phyloP scores from a whole-genome alignment of 495 filamentous ascomycete species.

The Hypoxylon crocopeplum region DNA sequence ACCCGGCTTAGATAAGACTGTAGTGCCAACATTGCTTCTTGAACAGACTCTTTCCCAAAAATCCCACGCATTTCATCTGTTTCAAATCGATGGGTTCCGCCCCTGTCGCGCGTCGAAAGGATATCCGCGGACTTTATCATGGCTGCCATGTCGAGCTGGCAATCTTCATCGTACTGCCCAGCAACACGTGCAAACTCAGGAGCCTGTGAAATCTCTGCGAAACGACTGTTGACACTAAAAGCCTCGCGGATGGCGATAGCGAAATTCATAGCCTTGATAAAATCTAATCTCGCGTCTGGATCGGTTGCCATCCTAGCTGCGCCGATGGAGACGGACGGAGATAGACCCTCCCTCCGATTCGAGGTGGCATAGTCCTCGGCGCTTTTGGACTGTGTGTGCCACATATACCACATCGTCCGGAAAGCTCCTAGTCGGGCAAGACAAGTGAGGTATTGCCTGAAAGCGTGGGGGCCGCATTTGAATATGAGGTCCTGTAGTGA shows the following conservation, averaged over 20 bases:
- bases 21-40: constrained; percentile 20
- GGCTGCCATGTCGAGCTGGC: constrained; percentile 25
- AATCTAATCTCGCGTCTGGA: neutral
- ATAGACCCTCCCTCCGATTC: too few relatives aligned
- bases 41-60: constrained; percentile 7
- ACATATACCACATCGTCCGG: constrained; percentile 38
- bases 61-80: constrained; percentile 2
- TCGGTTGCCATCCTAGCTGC: too few relatives aligned
- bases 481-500: too few relatives aligned
- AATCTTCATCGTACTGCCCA: constrained; percentile 11
- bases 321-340: too few relatives aligned
- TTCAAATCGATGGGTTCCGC: neutral
- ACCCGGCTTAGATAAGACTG: constrained; percentile 9
- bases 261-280: constrained; percentile 1
- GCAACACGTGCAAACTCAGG: constrained; percentile 3
- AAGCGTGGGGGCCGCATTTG: too few relatives aligned
- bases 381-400: neutral
- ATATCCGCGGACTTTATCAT: constrained; percentile 17
- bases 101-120: neutral
- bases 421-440: constrained; percentile 38
- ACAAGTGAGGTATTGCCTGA: constrained; percentile 19
- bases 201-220: neutral
- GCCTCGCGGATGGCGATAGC: constrained; percentile 13
- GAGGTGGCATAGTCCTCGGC: too few relatives aligned
- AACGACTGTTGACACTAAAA: neutral